Evolutionary conservation across 768 basidiomycete species (phyloP).

Genomic region (Lyophyllum shimeji): DNA sequence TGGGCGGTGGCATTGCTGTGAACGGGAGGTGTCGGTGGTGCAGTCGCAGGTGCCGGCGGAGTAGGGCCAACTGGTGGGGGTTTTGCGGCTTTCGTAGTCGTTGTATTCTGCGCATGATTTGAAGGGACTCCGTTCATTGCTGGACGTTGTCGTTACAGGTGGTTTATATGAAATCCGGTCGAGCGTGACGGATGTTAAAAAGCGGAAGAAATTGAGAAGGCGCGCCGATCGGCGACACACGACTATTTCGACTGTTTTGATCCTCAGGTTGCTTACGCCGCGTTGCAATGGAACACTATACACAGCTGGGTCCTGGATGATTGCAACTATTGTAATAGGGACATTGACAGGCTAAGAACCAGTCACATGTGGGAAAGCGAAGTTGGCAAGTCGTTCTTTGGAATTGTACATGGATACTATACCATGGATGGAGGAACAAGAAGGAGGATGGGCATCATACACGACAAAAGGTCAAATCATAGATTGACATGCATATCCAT

Average conservation of each 20-base stretch:
- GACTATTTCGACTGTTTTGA: neutral
- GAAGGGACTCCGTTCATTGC: constrained; percentile 51
- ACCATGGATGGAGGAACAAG: neutral
- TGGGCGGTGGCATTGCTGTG: constrained; percentile 33
- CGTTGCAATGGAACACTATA: neutral
- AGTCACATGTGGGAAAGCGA: neutral
- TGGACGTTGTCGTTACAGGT: constrained; percentile 16
- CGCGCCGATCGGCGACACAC: neutral
- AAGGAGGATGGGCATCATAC: neutral
- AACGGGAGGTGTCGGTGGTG: constrained; percentile 55
- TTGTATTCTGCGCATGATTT: constrained; percentile 30
- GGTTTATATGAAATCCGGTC: constrained; percentile 11
- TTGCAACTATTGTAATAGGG: too few relatives aligned
- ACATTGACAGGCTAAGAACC: too few relatives aligned
- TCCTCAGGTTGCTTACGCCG: neutral
- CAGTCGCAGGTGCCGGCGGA: constrained; percentile 58
- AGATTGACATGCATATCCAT: neutral
- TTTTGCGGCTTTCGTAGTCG: constrained; percentile 42
- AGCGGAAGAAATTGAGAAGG: constrained; percentile 11
- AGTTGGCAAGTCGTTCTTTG: neutral
- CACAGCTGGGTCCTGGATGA: neutral
- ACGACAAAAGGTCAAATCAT: neutral
- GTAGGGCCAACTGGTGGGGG: constrained; percentile 59
- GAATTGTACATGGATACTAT: neutral
- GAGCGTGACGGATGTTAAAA: constrained; percentile 17